Evolutionary conservation across 1,139 yeast species (phyloP).

Genomic region (Hyphopichia buzzinii): DNA sequence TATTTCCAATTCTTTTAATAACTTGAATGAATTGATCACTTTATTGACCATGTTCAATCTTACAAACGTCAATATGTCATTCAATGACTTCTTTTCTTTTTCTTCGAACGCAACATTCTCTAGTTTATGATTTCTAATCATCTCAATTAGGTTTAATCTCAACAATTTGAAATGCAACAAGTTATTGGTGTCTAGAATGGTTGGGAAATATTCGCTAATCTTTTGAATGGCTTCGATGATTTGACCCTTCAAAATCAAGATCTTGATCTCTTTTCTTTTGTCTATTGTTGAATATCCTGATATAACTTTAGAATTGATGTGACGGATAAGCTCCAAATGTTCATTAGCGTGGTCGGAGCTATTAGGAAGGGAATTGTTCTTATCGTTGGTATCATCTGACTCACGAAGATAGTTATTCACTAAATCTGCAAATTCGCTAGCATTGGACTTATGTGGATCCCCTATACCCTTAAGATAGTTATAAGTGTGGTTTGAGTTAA

Average conservation of each 20-base stretch:
- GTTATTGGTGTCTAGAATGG: conserved; percentile 52
- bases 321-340: conserved; percentile 10
- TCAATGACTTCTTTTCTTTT: conserved; percentile 49
- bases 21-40: conserved; percentile 48
- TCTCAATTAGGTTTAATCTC: conserved; percentile 60
- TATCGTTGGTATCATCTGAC: conserved; percentile 1
- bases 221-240: conserved; percentile 46
- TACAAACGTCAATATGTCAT: conserved; percentile 58
- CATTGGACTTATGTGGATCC: background rate
- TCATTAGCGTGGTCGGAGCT: conserved; percentile 10
- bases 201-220: conserved; percentile 51
- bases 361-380: conserved; percentile 5
- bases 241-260: conserved; percentile 47
- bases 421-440: conserved; percentile 5
- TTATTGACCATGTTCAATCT: conserved; percentile 58
- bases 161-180: conserved; percentile 62
- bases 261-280: conserved; percentile 48
- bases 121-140: conserved; percentile 53
- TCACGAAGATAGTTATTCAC: conserved; percentile 6
- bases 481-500: conserved; percentile 7
- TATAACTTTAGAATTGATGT: conserved; percentile 12
- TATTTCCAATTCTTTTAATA: conserved; percentile 63
- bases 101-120: conserved; percentile 10
- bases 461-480: conserved; percentile 10
- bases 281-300: conserved; percentile 49